A percentile compares a stretch with the other conserved stretches of the same genome.
phyloP scores from a whole-genome alignment of 2,329 filamentous ascomycete genomes.

The Elsinoe fawcettii region DNA sequence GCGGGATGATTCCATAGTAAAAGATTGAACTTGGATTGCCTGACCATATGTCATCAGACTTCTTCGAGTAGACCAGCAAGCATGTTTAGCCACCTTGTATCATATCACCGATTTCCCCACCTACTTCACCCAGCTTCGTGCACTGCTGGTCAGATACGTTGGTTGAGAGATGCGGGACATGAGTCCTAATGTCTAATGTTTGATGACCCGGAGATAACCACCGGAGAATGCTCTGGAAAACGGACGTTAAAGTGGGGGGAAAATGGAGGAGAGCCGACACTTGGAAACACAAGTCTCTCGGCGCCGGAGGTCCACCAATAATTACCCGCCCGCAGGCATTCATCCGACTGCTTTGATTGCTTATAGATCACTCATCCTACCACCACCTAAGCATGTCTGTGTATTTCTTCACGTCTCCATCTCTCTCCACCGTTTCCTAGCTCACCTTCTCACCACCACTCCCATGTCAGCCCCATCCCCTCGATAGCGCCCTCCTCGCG shows the following conservation, averaged over 20 bases:
- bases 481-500: neutral
- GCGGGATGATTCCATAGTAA: too few relatives aligned
- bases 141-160: too few relatives aligned
- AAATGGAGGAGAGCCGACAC: neutral
- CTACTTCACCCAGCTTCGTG: too few relatives aligned
- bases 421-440: neutral
- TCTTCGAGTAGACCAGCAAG: too few relatives aligned
- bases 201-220: neutral
- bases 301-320: slow-evolving; percentile 2
- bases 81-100: too few relatives aligned
- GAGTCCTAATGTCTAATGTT: too few relatives aligned
- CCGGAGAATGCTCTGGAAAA: neutral
- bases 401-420: neutral
- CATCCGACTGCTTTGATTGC: slow-evolving; percentile 1
- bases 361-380: slow-evolving; percentile 13
- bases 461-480: neutral
- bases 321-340: neutral
- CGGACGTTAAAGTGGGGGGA: neutral
- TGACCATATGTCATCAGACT: too few relatives aligned
- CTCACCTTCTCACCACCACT: neutral
- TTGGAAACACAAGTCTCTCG: neutral
- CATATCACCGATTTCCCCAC: too few relatives aligned
- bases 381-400: slow-evolving; percentile 1
- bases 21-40: too few relatives aligned
- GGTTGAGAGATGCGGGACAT: too few relatives aligned